A percentile compares a stretch with the other conserved stretches of the same genome.
Conservation (phyloP, 2,329 filamentous ascomycete genomes). For the Endothia cerciana region DNA sequence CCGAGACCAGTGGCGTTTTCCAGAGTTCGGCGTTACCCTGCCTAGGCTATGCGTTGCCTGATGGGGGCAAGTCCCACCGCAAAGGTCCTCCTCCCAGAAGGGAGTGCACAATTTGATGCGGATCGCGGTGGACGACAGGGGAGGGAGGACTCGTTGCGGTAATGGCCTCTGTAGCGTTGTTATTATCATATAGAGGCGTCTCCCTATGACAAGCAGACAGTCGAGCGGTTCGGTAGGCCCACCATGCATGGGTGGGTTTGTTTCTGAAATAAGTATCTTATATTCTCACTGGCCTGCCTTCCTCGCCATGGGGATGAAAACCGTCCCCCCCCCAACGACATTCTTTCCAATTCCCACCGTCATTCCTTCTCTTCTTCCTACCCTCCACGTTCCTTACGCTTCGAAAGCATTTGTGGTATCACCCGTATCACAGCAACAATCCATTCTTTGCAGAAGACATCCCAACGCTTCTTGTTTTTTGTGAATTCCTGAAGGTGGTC, state of each 20-base stretch:
- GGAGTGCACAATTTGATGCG: slow-evolving; percentile 6
- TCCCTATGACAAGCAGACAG: not conserved
- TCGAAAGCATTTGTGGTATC: slow-evolving; percentile 47
- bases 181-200: not conserved
- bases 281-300: slow-evolving; percentile 8
- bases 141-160: not conserved
- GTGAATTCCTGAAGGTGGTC: slow-evolving; percentile 38
- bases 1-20: slow-evolving; percentile 22
- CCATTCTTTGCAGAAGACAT: slow-evolving; percentile 34
- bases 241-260: not conserved
- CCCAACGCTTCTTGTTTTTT: slow-evolving; percentile 16
- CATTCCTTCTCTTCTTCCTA: slow-evolving; percentile 28
- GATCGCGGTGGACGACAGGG: not conserved
- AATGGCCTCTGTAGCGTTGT: slow-evolving; percentile 5
- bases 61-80: slow-evolving; percentile 9
- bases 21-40: slow-evolving; percentile 6
- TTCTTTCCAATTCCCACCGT: slow-evolving; percentile 24
- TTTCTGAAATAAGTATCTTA: slow-evolving; percentile 13
- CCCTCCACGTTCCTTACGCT: slow-evolving; percentile 46
- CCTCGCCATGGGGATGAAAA: slow-evolving; percentile 4
- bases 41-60: slow-evolving; percentile 25
- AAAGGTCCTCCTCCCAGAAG: not conserved
- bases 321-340: not conserved
- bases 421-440: slow-evolving; percentile 21
- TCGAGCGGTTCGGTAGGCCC: not conserved